These are phyloP conservation scores for Curvularia eragrostidis DNA, from an alignment of 2,329 filamentous ascomycete genomes.

Conservation along the genomic window DNA sequence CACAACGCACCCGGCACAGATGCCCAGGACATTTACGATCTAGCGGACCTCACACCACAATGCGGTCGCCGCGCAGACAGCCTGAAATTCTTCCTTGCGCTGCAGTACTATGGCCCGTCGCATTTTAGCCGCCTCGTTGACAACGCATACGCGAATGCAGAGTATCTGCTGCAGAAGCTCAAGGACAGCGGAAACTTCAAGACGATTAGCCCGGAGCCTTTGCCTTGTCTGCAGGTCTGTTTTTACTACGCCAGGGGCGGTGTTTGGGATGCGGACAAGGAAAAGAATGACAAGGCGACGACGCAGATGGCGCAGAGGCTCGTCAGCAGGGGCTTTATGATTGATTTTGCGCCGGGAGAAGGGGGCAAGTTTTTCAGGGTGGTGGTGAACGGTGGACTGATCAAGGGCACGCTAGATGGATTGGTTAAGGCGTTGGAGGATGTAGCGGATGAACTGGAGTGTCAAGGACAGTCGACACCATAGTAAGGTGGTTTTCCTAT, in stretches of 20 bases:
- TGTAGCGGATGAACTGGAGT: constrained; percentile 45
- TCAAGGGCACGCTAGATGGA: constrained; percentile 50
- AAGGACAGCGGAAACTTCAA: constrained; percentile 65
- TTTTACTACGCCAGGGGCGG: constrained; percentile 80
- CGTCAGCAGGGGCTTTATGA: constrained; percentile 69
- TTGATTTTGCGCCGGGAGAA: constrained; percentile 69
- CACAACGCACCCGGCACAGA: constrained; percentile 44
- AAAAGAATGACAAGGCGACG: constrained; percentile 63
- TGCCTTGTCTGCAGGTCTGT: constrained; percentile 86
- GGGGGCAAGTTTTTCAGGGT: constrained; percentile 72
- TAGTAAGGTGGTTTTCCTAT: background rate
- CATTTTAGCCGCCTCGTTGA: constrained; percentile 73
- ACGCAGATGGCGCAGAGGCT: constrained; percentile 62
- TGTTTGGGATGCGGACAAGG: constrained; percentile 52
- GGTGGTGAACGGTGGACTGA: constrained; percentile 70
- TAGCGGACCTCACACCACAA: constrained; percentile 91
- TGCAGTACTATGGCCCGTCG: constrained; percentile 83
- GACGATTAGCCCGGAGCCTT: constrained; percentile 76
- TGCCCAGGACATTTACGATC: constrained; percentile 72
- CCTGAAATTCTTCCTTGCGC: constrained; percentile 85
- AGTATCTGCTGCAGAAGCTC: constrained; percentile 70
- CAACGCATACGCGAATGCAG: constrained; percentile 73
- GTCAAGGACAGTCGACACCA: constrained; percentile 11
- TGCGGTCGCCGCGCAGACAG: constrained; percentile 87
- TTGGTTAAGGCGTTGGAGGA: constrained; percentile 63